Evolutionary conservation across 192 early-diverging fungal genomes (phyloP).

Genomic region (Coemansia sp.): DNA sequence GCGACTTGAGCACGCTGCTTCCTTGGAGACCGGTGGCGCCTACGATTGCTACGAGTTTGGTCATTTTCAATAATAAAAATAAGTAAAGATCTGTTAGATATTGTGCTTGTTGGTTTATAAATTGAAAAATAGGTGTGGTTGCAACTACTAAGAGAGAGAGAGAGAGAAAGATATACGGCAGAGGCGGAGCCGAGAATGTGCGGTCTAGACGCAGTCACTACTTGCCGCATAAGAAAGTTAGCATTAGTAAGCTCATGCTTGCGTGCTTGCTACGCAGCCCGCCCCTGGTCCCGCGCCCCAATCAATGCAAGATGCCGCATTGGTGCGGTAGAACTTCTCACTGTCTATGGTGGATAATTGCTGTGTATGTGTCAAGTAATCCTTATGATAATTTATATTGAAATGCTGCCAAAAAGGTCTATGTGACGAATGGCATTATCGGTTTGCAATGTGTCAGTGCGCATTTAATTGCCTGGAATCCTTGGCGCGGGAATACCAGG

Average conservation of each 20-base stretch:
- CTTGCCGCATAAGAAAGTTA: neutral
- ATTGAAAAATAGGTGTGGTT: neutral
- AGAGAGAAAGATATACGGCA: neutral
- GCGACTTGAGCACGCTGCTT: constrained; percentile 39
- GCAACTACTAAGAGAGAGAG: neutral
- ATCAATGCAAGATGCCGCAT: neutral
- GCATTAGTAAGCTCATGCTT: neutral
- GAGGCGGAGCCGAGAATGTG: neutral
- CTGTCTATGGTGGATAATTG: neutral
- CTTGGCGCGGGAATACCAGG: neutral
- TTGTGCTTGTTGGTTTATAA: neutral
- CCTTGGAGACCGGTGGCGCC: constrained; percentile 51
- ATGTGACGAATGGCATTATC: neutral
- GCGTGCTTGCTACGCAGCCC: neutral
- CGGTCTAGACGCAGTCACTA: neutral
- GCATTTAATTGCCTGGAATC: neutral
- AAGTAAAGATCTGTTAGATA: neutral
- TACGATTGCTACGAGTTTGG: constrained; percentile 28
- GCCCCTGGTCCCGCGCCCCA: neutral
- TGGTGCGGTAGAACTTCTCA: neutral
- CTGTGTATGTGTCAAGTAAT: neutral
- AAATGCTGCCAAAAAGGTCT: neutral
- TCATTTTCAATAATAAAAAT: constrained; percentile 9
- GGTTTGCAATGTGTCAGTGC: neutral
- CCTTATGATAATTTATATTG: neutral